Base-by-base conservation (phyloP, 805 yeast genomes). In the Kazachstania kunashirensis region DNA sequence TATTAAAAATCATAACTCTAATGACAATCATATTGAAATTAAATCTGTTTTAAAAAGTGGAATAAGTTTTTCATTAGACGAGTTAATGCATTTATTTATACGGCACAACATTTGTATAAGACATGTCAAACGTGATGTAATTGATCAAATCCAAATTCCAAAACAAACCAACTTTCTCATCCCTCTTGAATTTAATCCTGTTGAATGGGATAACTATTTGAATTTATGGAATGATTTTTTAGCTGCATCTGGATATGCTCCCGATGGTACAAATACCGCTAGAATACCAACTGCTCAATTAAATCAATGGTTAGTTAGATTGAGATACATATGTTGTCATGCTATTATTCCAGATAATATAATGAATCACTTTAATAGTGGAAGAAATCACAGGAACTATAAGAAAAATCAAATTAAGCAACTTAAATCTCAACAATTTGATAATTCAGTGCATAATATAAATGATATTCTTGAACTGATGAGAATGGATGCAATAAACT, bases 51-150 rank as follows among this genome's bases (percentile, higher is more conserved):
- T 40, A 17, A 34, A 46, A 47, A 37, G 52, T 56, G 44, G 54
- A 39, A 12, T 49, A 13, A 25, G 36, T 16, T 52, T 49, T 34
- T 46, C 59, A 12, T 53, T 67, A 1, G 50, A 53, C 15, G 75
- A 73, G 34, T 69, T 80, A 42, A 55, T 62, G 21, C 46, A 67
- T 33, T 49, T 85, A 5, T 79, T 88, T 65, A 59, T 63, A 6
- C 35, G 52, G 0, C 50, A 80, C 5, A 71, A 84, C 13, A 55
- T 88, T 14, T 45, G 51, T 31, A 53, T 58, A 8, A 63, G 98
- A 24, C 97, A 92, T 53, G 81, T 95, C 1, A 86, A 85, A 49
- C 70, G 76, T 11, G 77, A 81, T 79, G 95, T 92, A 0, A 72
- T 75, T 24, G 68, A 73, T 31, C 94, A 89, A 48, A 76, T 92